These are phyloP conservation scores for Boeremia lycopersici DNA, from an alignment of 2,329 filamentous ascomycete species.

Conservation along the genomic window DNA sequence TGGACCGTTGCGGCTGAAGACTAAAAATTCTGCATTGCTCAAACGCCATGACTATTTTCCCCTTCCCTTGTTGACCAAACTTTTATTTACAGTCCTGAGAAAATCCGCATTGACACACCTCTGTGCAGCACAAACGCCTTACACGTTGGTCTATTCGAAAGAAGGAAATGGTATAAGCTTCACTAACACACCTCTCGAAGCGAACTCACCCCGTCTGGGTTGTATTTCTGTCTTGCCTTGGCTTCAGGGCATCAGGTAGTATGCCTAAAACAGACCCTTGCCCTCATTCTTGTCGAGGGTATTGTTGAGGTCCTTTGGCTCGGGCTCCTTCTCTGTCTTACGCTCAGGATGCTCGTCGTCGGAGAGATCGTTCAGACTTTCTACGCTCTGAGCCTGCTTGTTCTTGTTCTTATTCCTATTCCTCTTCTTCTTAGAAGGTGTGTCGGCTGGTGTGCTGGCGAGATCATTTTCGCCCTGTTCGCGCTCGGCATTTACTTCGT, in stretches of 20 bases:
- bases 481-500: constrained; percentile 16
- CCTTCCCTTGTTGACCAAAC: not conserved
- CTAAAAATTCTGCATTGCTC: not conserved
- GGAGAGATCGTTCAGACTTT: constrained; percentile 16
- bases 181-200: constrained; percentile 4
- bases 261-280: constrained; percentile 27
- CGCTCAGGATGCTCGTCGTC: constrained; percentile 24
- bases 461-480: constrained; percentile 15
- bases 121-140: constrained; percentile 17
- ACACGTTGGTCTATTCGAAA: constrained; percentile 1
- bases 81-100: constrained; percentile 1
- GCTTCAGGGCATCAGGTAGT: constrained; percentile 13
- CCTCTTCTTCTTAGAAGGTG: constrained; percentile 16
- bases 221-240: not conserved
- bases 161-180: not conserved
- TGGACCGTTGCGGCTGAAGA: not conserved
- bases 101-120: not conserved
- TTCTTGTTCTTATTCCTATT: constrained; percentile 23
- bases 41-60: not conserved
- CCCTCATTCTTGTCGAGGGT: constrained; percentile 26
- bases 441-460: constrained; percentile 8
- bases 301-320: constrained; percentile 36
- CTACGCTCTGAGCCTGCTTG: constrained; percentile 20
- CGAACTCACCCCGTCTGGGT: not conserved
- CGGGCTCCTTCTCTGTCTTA: constrained; percentile 26